These are phyloP conservation scores for Boletus huronensis DNA, from an alignment of 768 basidiomycete genomes.

Conservation along the genomic window DNA sequence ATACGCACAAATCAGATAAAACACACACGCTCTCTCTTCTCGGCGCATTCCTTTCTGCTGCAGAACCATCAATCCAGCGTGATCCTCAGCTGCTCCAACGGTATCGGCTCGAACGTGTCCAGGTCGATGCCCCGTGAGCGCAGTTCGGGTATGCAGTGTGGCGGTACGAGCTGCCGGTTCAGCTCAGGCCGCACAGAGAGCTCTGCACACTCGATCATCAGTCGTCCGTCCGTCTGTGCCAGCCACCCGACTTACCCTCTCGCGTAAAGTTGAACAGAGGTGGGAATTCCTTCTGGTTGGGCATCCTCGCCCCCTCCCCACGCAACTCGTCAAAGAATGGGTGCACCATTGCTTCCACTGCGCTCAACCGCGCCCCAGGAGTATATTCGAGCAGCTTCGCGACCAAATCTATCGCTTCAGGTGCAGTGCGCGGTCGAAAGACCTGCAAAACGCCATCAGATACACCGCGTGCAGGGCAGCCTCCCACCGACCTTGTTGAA, in stretches of 20 bases:
- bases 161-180: slow-evolving; percentile 86
- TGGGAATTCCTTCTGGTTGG: slow-evolving; percentile 95
- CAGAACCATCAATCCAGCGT: slow-evolving; percentile 72
- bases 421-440: slow-evolving; percentile 94
- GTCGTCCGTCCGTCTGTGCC: background rate
- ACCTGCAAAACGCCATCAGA: slow-evolving; percentile 52
- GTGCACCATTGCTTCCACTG: slow-evolving; percentile 89
- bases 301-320: slow-evolving; percentile 88
- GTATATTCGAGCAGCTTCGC: slow-evolving; percentile 96
- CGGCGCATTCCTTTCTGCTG: slow-evolving; percentile 24
- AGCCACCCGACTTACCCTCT: slow-evolving; percentile 64
- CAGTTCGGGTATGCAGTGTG: slow-evolving; percentile 87
- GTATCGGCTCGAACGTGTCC: slow-evolving; percentile 95
- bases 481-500: slow-evolving; percentile 77
- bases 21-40: slow-evolving; percentile 3
- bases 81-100: slow-evolving; percentile 92
- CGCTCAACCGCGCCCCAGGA: slow-evolving; percentile 87
- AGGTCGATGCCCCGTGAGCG: slow-evolving; percentile 80
- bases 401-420: slow-evolving; percentile 95
- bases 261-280: slow-evolving; percentile 92
- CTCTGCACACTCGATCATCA: slow-evolving; percentile 48
- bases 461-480: slow-evolving; percentile 3
- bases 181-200: slow-evolving; percentile 95
- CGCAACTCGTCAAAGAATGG: slow-evolving; percentile 97
- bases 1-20: slow-evolving; percentile 35